Evolutionary conservation across 1,139 yeast species (phyloP), one percentile per base, ranked within the genome.

Genomic region (Torulaspora globosa): DNA sequence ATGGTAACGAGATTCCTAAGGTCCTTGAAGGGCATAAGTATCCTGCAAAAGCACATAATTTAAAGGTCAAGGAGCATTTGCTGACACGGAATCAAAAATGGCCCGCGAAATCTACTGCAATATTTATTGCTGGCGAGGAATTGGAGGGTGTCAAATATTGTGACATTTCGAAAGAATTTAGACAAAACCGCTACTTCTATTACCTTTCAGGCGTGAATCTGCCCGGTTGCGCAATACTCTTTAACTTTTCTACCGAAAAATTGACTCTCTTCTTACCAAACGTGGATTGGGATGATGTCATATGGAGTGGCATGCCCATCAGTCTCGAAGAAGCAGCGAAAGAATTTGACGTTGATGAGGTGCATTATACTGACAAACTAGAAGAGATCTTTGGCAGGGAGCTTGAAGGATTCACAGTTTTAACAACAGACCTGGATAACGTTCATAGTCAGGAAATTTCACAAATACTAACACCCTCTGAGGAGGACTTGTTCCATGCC

Each of bases 261-360:
- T 73, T 88, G 54, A 79, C 81, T 0, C 70, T 90, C 38, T 90
- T 84, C 61, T 72, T 92, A 44, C 97, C 97, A 2, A 77, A 84
- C 48, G 73, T 90, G 40, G 96, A 89, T 62, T 70, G 77, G 43
- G 97, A 92, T 39, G 96, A 87, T 62, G 86, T 92, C 40, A 85
- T 92, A 90, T 92, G 98, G 97, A 82, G 94, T 47, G 98, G 98
- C 0, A 64, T 84, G 67, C 97, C 98, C 1, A 54, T 87, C 44
- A 70, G 79, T 33, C 58, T 73, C n/a, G 80, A 82, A 43, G 80
- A 83, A 18, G 96, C 97, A 0, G 49, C 66, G 40, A 63, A 69
- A 15, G 74, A 72, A 51, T 92, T 70, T 58, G 96, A 90, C 56
- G 90, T 87, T 29, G 97, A 92, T 65, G 82, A 78, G 35, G 95